phyloP scores from a whole-genome alignment of 1,284 basidiomycete species.

The Cutaneotrichosporon curvatum region DNA sequence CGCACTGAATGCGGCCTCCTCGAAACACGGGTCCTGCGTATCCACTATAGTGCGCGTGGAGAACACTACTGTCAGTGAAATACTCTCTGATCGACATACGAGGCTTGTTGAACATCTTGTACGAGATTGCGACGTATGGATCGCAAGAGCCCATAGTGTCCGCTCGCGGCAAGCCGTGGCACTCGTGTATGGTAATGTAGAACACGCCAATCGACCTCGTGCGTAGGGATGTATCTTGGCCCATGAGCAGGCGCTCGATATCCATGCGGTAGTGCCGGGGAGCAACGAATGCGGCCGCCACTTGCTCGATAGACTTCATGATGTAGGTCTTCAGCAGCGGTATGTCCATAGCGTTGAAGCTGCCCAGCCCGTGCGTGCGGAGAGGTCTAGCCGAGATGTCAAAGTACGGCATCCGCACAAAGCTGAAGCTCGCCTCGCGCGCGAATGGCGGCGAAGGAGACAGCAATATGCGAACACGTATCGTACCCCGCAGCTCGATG shows the following conservation, averaged over 20 bases:
- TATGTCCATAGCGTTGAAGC: slow-evolving; percentile 45
- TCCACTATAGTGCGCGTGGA: slow-evolving; percentile 42
- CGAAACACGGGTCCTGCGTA: slow-evolving; percentile 40
- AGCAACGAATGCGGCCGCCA: slow-evolving; percentile 40
- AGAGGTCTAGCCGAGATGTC: slow-evolving; percentile 46
- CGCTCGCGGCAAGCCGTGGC: slow-evolving; percentile 33
- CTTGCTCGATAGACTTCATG: slow-evolving; percentile 37
- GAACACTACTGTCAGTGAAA: slow-evolving; percentile 23
- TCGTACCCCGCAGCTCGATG: slow-evolving; percentile 28
- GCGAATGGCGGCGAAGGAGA: slow-evolving; percentile 45
- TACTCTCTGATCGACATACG: slow-evolving; percentile 7
- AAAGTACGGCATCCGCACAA: slow-evolving; percentile 43
- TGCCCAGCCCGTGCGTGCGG: slow-evolving; percentile 22
- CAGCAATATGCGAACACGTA: slow-evolving; percentile 36
- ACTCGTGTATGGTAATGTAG: slow-evolving; percentile 39
- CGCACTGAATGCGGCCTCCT: slow-evolving; percentile 38
- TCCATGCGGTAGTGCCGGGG: slow-evolving; percentile 43
- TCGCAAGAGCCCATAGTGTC: slow-evolving; percentile 44
- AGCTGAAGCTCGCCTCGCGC: slow-evolving; percentile 38
- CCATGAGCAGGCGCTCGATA: slow-evolving; percentile 43
- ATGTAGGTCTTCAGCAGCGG: slow-evolving; percentile 43
- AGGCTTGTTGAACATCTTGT: slow-evolving; percentile 42
- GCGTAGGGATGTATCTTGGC: slow-evolving; percentile 32
- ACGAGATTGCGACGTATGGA: slow-evolving; percentile 42
- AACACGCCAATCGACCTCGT: slow-evolving; percentile 41